These are phyloP conservation scores for Allomyces javanicus DNA, from an alignment of 192 early-diverging fungal species.

Conservation along the genomic window DNA sequence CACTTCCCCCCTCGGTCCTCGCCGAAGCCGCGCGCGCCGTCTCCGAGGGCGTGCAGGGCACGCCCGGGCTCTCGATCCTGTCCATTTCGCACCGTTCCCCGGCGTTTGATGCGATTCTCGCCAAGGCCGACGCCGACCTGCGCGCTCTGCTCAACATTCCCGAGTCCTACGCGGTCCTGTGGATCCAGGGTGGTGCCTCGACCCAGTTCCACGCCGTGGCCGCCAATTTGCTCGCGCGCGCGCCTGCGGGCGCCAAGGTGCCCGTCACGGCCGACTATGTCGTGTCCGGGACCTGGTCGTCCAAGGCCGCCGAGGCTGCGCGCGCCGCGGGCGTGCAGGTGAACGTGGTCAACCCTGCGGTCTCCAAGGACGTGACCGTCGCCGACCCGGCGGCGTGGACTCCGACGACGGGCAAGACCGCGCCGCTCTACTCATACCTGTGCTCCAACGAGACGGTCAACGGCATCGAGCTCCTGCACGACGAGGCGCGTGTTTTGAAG, in stretches of 20 bases:
- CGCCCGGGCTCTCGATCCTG: conserved; percentile 69
- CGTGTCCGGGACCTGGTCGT: conserved; percentile 80
- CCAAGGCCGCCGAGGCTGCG: conserved; percentile 70
- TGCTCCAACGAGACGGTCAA: conserved; percentile 98
- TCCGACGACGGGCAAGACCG: conserved; percentile 26
- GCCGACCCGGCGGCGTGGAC: conserved; percentile 20
- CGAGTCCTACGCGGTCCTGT: conserved; percentile 57
- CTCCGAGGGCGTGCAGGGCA: conserved; percentile 48
- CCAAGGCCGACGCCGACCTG: conserved; percentile 51
- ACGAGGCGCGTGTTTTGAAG: conserved; percentile 13
- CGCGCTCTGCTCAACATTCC: conserved; percentile 58
- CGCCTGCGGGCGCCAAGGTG: conserved; percentile 10
- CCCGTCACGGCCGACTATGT: conserved; percentile 63
- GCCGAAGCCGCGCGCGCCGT: conserved; percentile 64
- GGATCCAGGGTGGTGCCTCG: conserved; percentile 89
- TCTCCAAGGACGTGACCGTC: conserved; percentile 38
- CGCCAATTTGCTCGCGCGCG: conserved; percentile 65
- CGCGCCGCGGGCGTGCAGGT: conserved; percentile 54
- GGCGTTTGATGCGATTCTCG: conserved; percentile 55
- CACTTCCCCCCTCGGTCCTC: conserved; percentile 49
- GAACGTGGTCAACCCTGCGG: conserved; percentile 42
- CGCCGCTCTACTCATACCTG: conserved; percentile 74
- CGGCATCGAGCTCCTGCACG: conserved; percentile 59
- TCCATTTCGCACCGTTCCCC: conserved; percentile 87
- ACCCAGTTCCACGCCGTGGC: conserved; percentile 78